Evolutionary conservation across 345 rosid genomes (phyloP), one percentile per base, ranked within the genome.

Genomic region (Acer negundo): DNA sequence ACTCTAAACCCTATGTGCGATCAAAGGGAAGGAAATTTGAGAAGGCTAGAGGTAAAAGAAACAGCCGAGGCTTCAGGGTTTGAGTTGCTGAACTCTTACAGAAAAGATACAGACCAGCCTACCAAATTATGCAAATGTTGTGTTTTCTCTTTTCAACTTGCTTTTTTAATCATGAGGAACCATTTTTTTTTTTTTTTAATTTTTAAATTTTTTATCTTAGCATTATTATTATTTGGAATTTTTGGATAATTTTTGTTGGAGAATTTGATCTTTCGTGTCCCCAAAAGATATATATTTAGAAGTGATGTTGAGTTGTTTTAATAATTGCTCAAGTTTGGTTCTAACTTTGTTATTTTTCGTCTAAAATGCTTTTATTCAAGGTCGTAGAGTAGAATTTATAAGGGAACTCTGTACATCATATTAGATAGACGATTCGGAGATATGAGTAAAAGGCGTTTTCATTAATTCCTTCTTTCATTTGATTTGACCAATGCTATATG

Each of bases 31-130:
- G 90, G 72, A 90, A 91, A 81, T 89, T 89, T 80, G 92, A 90
- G 84, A 91, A 69, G 75, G 94, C 91, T 42, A 84, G 97, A 78
- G 94, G 96, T 51, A 89, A 71, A 86, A 87, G 95, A 80, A 91
- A 86, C 81, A 88, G 90, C 86, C 85, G 83, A 80, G 91, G 94
- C 35, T 90, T 89, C 82, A 84, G 91, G 84, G 92, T 89, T 65
- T 92, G 76, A 85, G 83, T 68, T 49, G 65, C 55, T 7, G 24
- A 64, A 65, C 58, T 69, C 58, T 15, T 26, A 58, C 62, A 7
- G 20, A 38, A 35, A 49, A 3, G 63, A 28, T 51, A 28, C 22
- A 15, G 64, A 75, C 15, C 35, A 31, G 71, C 23, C 7, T 7
- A 35, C 53, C 55, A 13, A 4, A 20, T 55, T 55, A 51, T 53